These are phyloP conservation scores for Tulasnella sp. DNA, from an alignment of 768 basidiomycete genomes.

Conservation along the genomic window DNA sequence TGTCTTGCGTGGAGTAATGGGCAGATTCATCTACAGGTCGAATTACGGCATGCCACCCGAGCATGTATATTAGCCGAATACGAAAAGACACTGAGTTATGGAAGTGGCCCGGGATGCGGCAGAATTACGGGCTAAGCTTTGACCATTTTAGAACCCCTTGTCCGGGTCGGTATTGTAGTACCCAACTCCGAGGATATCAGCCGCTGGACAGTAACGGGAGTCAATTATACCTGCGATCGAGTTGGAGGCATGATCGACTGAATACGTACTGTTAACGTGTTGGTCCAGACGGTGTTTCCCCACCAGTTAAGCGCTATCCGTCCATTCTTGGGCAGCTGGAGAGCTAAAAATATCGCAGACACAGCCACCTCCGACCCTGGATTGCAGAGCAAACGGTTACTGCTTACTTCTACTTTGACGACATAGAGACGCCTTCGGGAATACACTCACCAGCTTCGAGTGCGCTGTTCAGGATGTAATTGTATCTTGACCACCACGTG, in stretches of 20 bases:
- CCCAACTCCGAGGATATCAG: neutral
- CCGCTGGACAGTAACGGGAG: neutral
- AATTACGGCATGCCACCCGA: too few relatives aligned
- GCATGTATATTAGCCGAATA: too few relatives aligned
- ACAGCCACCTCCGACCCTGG: slow-evolving; percentile 33
- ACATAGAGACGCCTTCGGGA: neutral
- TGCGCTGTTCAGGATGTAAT: slow-evolving; percentile 39
- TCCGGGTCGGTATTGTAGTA: neutral
- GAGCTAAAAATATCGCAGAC: slow-evolving; percentile 37
- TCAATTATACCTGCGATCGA: too few relatives aligned
- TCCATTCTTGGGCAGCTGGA: slow-evolving; percentile 34
- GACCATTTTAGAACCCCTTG: neutral
- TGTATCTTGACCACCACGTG: slow-evolving; percentile 46
- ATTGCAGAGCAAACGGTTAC: neutral
- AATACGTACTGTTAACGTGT: too few relatives aligned
- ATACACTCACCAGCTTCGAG: slow-evolving; percentile 35
- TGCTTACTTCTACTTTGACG: neutral
- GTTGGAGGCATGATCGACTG: too few relatives aligned
- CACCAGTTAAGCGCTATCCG: slow-evolving; percentile 32
- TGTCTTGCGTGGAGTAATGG: too few relatives aligned
- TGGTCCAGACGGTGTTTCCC: slow-evolving; percentile 32
- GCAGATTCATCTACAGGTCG: too few relatives aligned
- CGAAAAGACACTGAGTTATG: too few relatives aligned
- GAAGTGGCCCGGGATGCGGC: too few relatives aligned
- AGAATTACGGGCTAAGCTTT: too few relatives aligned